These are phyloP conservation scores for Alternaria consortialis DNA, from an alignment of 2,329 filamentous ascomycete genomes.

Conservation along the genomic window DNA sequence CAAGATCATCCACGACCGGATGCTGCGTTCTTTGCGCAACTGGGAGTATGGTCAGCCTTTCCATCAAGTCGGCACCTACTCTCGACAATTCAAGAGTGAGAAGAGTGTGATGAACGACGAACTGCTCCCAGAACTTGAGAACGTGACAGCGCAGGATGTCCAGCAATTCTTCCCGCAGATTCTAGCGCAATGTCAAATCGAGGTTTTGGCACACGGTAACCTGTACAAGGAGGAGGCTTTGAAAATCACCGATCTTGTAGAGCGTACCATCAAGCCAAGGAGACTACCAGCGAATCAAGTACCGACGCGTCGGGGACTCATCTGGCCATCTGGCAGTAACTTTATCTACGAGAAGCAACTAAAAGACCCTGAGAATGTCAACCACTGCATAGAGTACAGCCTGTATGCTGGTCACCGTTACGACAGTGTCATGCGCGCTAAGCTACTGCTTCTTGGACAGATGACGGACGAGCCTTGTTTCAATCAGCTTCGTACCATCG, in stretches of 20 bases:
- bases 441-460: constrained; percentile 83
- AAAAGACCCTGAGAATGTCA: constrained; percentile 85
- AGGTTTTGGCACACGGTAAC: constrained; percentile 90
- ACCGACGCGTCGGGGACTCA: constrained; percentile 77
- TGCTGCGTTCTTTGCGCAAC: constrained; percentile 80
- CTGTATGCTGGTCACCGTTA: constrained; percentile 56
- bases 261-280: constrained; percentile 78
- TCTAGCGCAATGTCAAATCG: constrained; percentile 84
- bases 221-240: constrained; percentile 93
- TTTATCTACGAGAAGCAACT: constrained; percentile 82
- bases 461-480: constrained; percentile 94
- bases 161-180: constrained; percentile 81
- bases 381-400: constrained; percentile 62
- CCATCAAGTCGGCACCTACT: constrained; percentile 84
- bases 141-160: constrained; percentile 77
- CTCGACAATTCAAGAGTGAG: constrained; percentile 80
- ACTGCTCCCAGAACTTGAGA: constrained; percentile 76
- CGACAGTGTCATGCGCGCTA: constrained; percentile 76
- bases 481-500: constrained; percentile 93
- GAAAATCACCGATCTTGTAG: constrained; percentile 82
- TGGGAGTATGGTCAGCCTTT: constrained; percentile 90
- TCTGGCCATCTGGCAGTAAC: constrained; percentile 82
- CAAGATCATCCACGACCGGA: constrained; percentile 86
- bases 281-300: constrained; percentile 79
- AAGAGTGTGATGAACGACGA: constrained; percentile 82